Evolutionary conservation across 495 filamentous ascomycete genomes (phyloP), one percentile per base, ranked within the genome.

Genomic region (Bombardia bombarda): DNA sequence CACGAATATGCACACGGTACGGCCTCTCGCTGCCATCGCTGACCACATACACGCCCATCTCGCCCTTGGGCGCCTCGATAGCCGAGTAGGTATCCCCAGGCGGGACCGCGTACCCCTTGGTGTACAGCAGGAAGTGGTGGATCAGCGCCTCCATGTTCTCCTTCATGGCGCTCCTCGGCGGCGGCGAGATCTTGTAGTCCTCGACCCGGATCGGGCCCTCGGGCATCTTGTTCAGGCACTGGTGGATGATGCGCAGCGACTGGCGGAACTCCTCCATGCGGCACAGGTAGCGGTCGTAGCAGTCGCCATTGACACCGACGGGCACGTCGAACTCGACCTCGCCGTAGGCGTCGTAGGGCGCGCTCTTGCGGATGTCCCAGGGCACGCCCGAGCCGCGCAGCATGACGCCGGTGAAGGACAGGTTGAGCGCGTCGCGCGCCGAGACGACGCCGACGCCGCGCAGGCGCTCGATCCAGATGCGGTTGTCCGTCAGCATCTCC

Each of bases 241-340:
- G 92, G 72, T 94, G 82, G 61, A 99, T 95, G 69, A 99, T 97
- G 53, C 92, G 83, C 42, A 99, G 84, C 17, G 83, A 90, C 63
- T 99, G 93, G 43, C 92, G 77, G 81, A 99, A 97, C 67, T 99
- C 92, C 67, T 99, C 93, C 92, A 99, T 99, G 56, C 92, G 87
- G 78, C 90, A 96, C 34, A 99, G 77, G 54, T 99, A 99, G 56
- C 92, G 83, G 67, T 99, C 92, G 67, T 99, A 99, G 75, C 92
- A 99, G 72, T 99, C 92, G 45, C 92, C 92, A 60, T 96, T 94
- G 50, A 90, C 74, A 47, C 92, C 92, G 20, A 97, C 93, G 21
- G 92, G 92, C 2, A 99, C 89, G 58, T 97, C 92, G 54, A 99
- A 99, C 48, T 99, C 92, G 37, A 99, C 92, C 63, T 95, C 68